phyloP scores from a whole-genome alignment of 176 grass and related monocot species.

The Zoysia pacifica region DNA sequence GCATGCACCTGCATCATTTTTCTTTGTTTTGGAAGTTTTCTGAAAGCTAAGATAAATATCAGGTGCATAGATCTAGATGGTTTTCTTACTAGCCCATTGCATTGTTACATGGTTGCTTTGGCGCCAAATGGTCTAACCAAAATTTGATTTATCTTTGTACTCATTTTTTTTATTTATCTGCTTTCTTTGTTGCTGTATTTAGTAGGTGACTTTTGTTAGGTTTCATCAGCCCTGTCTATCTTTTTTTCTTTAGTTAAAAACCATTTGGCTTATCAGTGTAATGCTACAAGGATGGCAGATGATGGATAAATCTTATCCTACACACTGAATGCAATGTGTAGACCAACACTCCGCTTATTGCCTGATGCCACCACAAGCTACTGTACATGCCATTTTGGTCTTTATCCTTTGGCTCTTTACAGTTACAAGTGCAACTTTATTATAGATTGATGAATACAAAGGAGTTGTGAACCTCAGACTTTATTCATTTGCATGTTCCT shows the following conservation, averaged over 20 bases:
- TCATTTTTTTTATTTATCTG: neutral
- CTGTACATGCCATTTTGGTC: neutral
- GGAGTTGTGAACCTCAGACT: neutral
- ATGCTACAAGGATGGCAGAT: slow-evolving; percentile 23
- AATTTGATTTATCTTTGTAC: neutral
- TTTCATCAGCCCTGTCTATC: neutral
- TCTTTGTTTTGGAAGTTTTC: slow-evolving; percentile 42
- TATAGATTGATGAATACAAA: neutral
- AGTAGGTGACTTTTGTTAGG: neutral
- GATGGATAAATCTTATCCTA: slow-evolving; percentile 45
- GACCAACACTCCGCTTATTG: slow-evolving; percentile 48
- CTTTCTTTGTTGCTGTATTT: too few relatives aligned
- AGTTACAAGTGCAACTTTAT: neutral
- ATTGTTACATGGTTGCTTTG: slow-evolving; percentile 39
- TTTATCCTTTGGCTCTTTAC: neutral
- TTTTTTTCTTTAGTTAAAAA: neutral
- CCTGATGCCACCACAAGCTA: slow-evolving; percentile 30
- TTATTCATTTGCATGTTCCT: neutral
- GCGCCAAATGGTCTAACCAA: slow-evolving; percentile 66
- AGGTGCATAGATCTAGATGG: slow-evolving; percentile 55
- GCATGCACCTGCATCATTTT: slow-evolving; percentile 15
- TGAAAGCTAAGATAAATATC: slow-evolving; percentile 20
- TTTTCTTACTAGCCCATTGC: slow-evolving; percentile 73
- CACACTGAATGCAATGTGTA: slow-evolving; percentile 51
- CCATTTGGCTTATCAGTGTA: neutral